phyloP scores from a whole-genome alignment of 495 filamentous ascomycete genomes.

The Cercophora sp. region DNA sequence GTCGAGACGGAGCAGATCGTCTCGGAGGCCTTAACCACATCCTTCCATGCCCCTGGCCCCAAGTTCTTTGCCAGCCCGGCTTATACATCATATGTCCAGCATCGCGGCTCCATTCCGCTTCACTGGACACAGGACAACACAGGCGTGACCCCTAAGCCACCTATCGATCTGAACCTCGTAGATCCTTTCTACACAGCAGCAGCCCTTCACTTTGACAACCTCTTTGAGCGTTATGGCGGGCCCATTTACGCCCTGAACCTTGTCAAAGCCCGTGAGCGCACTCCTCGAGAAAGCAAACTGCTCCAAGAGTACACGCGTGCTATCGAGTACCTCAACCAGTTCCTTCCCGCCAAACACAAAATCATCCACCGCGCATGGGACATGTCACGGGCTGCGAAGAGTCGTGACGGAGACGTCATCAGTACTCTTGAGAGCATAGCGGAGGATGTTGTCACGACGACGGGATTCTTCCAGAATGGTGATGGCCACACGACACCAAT shows the following conservation, averaged over 20 bases:
- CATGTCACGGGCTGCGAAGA: conserved; percentile 93
- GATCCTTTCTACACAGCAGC: conserved; percentile 97
- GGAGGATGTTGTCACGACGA: conserved; percentile 76
- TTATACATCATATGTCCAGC: conserved; percentile 95
- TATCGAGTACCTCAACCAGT: conserved; percentile 91
- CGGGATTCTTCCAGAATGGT: conserved; percentile 93
- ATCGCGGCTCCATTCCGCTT: conserved; percentile 92
- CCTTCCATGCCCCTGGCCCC: conserved; percentile 88
- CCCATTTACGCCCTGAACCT: conserved; percentile 92
- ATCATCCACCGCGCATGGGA: conserved; percentile 95
- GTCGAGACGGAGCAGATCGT: conserved; percentile 99
- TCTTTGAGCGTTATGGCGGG: conserved; percentile 89
- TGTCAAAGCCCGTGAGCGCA: conserved; percentile 85
- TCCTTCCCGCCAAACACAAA: conserved; percentile 75
- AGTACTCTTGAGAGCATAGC: conserved; percentile 83
- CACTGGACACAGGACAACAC: conserved; percentile 98
- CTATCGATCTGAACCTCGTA: conserved; percentile 87
- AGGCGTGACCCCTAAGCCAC: conserved; percentile 91
- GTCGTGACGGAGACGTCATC: conserved; percentile 94
- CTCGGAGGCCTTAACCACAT: conserved; percentile 86
- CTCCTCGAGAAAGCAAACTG: conserved; percentile 88
- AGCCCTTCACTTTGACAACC: conserved; percentile 91
- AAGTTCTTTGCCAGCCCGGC: conserved; percentile 81
- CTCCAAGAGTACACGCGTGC: conserved; percentile 83
- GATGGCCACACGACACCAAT: conserved; percentile 58